These are phyloP conservation scores for Lophiostoma macrostomum DNA, from an alignment of 495 filamentous ascomycete species.

Conservation along the genomic window DNA sequence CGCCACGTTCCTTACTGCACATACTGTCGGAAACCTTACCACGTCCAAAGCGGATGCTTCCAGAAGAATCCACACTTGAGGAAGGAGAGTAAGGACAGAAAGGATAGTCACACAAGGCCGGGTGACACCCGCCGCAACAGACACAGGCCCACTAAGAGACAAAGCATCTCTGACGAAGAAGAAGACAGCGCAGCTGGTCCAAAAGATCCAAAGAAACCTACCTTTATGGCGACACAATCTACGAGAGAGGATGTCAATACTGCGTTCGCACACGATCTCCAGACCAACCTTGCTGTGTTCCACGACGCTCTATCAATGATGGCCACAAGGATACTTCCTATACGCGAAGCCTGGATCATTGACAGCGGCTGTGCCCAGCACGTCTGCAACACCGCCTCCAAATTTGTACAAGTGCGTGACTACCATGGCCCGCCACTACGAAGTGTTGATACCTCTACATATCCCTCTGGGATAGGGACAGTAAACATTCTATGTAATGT, in stretches of 20 bases:
- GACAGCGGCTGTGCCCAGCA: neutral
- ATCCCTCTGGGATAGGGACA: constrained; percentile 1
- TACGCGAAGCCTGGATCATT: neutral
- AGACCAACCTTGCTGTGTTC: neutral
- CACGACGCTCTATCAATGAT: neutral
- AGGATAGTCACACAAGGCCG: neutral
- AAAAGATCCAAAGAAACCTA: constrained; percentile 5
- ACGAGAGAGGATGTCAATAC: neutral
- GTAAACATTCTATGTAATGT: constrained; percentile 5
- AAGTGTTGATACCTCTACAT: constrained; percentile 3
- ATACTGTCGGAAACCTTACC: neutral
- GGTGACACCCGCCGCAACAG: neutral
- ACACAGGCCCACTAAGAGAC: neutral
- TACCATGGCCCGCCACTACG: neutral
- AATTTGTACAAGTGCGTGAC: neutral
- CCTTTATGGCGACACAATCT: neutral
- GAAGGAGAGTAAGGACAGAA: neutral
- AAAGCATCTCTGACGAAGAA: neutral
- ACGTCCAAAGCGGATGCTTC: no score
- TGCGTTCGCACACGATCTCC: neutral
- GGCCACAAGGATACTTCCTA: neutral
- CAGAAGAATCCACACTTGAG: neutral
- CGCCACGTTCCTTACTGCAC: neutral
- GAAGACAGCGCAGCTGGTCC: neutral
- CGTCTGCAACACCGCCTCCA: neutral